Percentiles rank a stretch among this genome's conserved stretches.
These are phyloP conservation scores for Boehmeria nivea DNA, from an alignment of 306 rosid species.

Conservation along the genomic window DNA sequence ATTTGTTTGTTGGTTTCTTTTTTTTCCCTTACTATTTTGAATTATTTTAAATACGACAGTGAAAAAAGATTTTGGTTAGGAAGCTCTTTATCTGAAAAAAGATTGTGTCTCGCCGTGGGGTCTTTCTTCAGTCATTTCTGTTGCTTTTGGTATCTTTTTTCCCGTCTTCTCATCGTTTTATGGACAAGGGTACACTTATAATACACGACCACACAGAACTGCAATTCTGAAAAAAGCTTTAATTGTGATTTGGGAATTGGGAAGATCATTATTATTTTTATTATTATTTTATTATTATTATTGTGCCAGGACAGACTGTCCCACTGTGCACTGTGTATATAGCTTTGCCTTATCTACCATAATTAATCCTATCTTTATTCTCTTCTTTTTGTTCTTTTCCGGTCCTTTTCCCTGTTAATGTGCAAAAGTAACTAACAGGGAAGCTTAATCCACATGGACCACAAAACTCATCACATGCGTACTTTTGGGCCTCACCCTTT, in stretches of 20 bases:
- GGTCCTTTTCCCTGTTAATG: slow-evolving; percentile 15
- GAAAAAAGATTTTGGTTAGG: too few species aligned
- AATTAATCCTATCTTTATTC: too few species aligned
- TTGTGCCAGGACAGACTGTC: too few species aligned
- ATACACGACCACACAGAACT: slow-evolving; percentile 10
- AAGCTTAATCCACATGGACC: neutral
- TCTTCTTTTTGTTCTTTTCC: slow-evolving; percentile 30
- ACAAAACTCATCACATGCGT: neutral
- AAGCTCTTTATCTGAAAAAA: too few species aligned
- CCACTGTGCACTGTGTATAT: too few species aligned
- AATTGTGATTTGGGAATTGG: slow-evolving; percentile 38
- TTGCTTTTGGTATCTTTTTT: neutral
- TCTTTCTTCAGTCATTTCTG: neutral
- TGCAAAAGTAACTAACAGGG: slow-evolving; percentile 17
- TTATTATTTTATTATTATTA: too few species aligned
- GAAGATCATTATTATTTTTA: neutral
- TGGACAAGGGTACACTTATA: slow-evolving; percentile 5
- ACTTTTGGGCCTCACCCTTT: neutral
- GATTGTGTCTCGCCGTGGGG: neutral
- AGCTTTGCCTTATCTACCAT: too few species aligned
- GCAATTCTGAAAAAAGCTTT: slow-evolving; percentile 5
- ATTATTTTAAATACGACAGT: too few species aligned
- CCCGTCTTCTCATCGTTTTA: too few species aligned
- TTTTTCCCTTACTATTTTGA: too few species aligned
- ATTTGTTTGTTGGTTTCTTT: too few species aligned